Base-by-base conservation (phyloP, 1,284 basidiomycete species). In the Taiwanofungus camphoratus region DNA sequence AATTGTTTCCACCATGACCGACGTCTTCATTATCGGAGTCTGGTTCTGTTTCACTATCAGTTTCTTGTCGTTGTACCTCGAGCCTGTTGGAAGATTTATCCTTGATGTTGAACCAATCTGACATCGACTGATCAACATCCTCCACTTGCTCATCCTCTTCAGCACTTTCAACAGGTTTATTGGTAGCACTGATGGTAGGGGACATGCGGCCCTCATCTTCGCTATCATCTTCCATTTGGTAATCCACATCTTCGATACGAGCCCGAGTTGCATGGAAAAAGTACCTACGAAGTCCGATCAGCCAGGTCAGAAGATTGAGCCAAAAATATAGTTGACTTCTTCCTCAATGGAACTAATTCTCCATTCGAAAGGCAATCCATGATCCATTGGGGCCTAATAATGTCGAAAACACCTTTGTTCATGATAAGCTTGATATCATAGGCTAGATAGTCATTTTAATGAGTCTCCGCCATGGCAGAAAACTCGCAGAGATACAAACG, bases 311-410 rank as follows among this genome's bases (percentile, higher is more conserved):
- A 24, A 30, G 22, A 43, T 16, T 32, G 27, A 18, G 37, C 37
- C 22, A 6, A 24, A 29, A 21, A 6, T 5, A 18, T 8, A 26
- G 2, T 20, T 29, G 26, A 92, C 88, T 78, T 85, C 60, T 82
- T 80, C 26, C 66, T 69, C 36, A 92, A 61, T 0, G 88, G 82
- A 11, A 81, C 58, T 12, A 71, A 63, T 42, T 73, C 64, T 12
- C 70, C 72, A 22, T 70, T 66, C 3, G 73, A 67, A 33, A 93
- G 72, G n/a, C 82, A 91, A 55, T 92, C 87, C 34, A 73, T 60
- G 38, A 96, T 70, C 91, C 92, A 96, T 23, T 74, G 65, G 0
- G 92, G 88, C 42, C 74, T 80, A 43, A 95, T 67, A 38, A 94
- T 75, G 55, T 90, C 86, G 45, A 78, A 64, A 1, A 67, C 65